phyloP scores from a whole-genome alignment of 1,284 basidiomycete species.

The Cutaneotrichosporon mucoides region DNA sequence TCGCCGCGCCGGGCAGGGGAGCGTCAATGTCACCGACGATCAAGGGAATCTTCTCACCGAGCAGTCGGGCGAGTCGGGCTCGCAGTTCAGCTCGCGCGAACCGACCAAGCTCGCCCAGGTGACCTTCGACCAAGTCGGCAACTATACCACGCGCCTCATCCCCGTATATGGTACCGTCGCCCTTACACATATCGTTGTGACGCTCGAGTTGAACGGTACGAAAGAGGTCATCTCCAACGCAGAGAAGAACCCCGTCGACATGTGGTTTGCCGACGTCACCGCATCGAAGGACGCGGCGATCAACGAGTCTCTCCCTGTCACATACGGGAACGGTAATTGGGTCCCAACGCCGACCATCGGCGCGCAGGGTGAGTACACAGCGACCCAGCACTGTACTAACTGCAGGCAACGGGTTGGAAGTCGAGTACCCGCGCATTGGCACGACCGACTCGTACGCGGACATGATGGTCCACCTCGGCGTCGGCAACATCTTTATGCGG shows the following conservation, averaged over 20 bases:
- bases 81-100: not conserved
- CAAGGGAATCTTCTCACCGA: not conserved
- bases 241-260: not conserved
- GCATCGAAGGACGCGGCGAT: not conserved
- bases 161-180: not conserved
- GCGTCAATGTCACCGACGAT: not conserved
- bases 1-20: not conserved
- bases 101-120: not conserved
- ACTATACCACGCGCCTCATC: not conserved
- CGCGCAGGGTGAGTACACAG: not conserved
- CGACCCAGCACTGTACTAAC: too few relatives aligned
- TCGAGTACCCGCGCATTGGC: not conserved
- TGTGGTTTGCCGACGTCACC: not conserved
- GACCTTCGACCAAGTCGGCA: not conserved
- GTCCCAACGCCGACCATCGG: not conserved
- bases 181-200: not conserved
- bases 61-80: not conserved
- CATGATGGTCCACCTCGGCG: not conserved
- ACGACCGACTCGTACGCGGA: not conserved
- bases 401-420: not conserved
- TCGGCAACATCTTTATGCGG: not conserved
- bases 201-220: not conserved
- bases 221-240: not conserved
- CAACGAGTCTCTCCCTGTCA: not conserved
- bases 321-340: not conserved